Evolutionary conservation across 441 rosid species (phyloP).

Genomic region (Raphanus hybrid): DNA sequence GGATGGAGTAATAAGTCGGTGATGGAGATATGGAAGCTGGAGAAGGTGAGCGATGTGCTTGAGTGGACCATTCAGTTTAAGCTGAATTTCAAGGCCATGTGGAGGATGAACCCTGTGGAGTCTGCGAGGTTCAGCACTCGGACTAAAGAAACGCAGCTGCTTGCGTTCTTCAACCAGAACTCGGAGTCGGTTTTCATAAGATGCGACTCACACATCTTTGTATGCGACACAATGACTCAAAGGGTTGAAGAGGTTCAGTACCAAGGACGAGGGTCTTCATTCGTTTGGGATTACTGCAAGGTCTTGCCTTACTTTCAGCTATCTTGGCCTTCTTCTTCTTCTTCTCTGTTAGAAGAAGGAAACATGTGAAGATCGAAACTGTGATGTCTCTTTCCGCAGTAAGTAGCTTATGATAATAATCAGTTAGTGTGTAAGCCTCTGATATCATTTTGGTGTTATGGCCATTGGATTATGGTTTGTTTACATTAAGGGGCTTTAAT

Average conservation of each 20-base stretch:
- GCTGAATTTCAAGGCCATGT: conserved; percentile 54
- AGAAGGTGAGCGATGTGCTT: conserved; percentile 31
- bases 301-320: conserved; percentile 58
- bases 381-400: conserved; percentile 1
- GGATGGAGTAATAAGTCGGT: conserved; percentile 56
- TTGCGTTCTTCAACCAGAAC: conserved; percentile 50
- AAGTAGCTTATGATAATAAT: not conserved
- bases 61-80: conserved; percentile 51
- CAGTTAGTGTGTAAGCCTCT: conserved; percentile 11
- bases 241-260: conserved; percentile 51
- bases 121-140: conserved; percentile 37
- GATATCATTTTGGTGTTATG: conserved; percentile 5
- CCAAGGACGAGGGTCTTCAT: conserved; percentile 53
- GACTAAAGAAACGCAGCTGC: conserved; percentile 58
- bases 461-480: conserved; percentile 18
- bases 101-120: conserved; percentile 52
- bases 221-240: conserved; percentile 32
- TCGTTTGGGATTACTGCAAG: conserved; percentile 56
- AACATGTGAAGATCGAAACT: conserved; percentile 18
- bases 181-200: conserved; percentile 53
- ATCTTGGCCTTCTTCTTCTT: conserved; percentile 57
- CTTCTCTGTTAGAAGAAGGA: conserved; percentile 16
- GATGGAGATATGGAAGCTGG: conserved; percentile 64
- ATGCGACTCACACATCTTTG: conserved; percentile 50
- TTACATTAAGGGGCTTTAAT: not conserved